Evolutionary conservation across 345 rosid genomes (phyloP).

Genomic region (Sonneratia alba): DNA sequence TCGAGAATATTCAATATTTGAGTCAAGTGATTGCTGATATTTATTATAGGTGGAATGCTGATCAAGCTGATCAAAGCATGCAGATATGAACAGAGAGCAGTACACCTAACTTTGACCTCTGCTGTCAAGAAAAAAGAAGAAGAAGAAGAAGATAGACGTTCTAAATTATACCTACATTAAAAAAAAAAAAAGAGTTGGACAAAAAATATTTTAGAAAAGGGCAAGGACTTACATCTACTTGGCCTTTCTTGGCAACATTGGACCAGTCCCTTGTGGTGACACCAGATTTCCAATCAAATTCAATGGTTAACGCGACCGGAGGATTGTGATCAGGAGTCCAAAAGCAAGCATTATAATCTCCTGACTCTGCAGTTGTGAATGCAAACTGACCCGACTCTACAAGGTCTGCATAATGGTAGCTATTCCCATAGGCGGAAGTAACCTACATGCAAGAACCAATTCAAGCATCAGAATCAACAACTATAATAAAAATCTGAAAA

Average conservation of each 20-base stretch:
- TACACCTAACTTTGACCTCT: neutral
- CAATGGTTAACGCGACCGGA: conserved; percentile 41
- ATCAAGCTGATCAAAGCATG: neutral
- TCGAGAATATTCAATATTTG: neutral
- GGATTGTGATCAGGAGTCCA: conserved; percentile 62
- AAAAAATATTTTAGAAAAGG: neutral
- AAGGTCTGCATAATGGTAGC: conserved; percentile 56
- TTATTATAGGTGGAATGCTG: neutral
- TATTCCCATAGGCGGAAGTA: conserved; percentile 65
- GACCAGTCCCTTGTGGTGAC: conserved; percentile 73
- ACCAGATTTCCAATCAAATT: conserved; percentile 87
- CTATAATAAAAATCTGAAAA: neutral
- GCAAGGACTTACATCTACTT: conserved; percentile 56
- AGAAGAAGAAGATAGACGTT: neutral
- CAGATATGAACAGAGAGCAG: neutral
- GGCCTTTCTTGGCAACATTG: conserved; percentile 83
- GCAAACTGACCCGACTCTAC: conserved; percentile 78
- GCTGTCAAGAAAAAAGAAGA: neutral
- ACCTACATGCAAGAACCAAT: conserved; percentile 32
- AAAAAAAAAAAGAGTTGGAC: neutral
- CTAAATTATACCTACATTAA: neutral
- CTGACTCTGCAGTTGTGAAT: conserved; percentile 72
- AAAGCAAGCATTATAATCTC: conserved; percentile 80
- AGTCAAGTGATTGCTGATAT: neutral
- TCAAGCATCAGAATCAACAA: conserved; percentile 3